phyloP scores from a whole-genome alignment of 768 basidiomycete species.

The Suillus placidus region DNA sequence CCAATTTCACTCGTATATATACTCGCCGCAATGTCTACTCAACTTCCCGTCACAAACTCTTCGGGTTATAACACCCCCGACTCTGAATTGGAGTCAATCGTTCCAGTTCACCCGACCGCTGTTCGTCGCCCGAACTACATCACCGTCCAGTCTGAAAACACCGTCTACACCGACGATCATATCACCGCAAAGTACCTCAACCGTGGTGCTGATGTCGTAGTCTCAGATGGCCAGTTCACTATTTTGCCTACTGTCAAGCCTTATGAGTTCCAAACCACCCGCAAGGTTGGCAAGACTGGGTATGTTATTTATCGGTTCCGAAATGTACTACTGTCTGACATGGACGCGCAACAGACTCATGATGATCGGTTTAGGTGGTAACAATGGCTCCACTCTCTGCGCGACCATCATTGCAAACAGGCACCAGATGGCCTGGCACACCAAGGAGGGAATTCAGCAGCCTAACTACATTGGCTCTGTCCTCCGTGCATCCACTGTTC shows the following conservation, averaged over 20 bases:
- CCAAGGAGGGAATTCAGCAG: conserved; percentile 87
- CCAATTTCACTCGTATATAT: conserved; percentile 28
- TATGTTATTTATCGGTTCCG: conserved; percentile 43
- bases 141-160: conserved; percentile 80
- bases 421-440: conserved; percentile 93
- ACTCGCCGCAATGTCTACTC: conserved; percentile 51
- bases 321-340: conserved; percentile 10
- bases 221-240: conserved; percentile 73
- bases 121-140: conserved; percentile 76
- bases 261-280: conserved; percentile 90
- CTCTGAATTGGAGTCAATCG: conserved; percentile 66
- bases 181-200: conserved; percentile 84
- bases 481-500: conserved; percentile 93
- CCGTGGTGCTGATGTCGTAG: conserved; percentile 71
- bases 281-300: conserved; percentile 91
- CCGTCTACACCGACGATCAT: conserved; percentile 76
- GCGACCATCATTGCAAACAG: conserved; percentile 96
- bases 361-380: conserved; percentile 97
- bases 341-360: conserved; percentile 64
- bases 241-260: conserved; percentile 79
- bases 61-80: conserved; percentile 78
- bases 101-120: conserved; percentile 84
- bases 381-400: conserved; percentile 93
- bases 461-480: conserved; percentile 99
- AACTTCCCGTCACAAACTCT: conserved; percentile 42